Conservation (phyloP, 2,329 filamentous ascomycete species). For the Ramularia collo-cygni region DNA sequence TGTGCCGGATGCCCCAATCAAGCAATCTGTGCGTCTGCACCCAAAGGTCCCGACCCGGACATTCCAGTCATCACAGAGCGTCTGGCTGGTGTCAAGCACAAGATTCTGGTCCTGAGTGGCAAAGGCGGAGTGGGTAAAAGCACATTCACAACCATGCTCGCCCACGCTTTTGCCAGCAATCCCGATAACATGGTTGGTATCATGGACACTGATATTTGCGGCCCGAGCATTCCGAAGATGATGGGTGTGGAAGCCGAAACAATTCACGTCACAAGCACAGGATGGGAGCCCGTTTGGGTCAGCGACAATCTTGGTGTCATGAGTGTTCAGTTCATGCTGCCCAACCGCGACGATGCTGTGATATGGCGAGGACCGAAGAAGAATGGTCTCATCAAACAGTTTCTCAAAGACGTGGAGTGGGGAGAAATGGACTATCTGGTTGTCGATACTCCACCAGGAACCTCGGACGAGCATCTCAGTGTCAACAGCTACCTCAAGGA, state of each 20-base stretch:
- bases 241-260: constrained; percentile 93
- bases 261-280: constrained; percentile 80
- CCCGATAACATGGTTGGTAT: constrained; percentile 75
- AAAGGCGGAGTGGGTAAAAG: constrained; percentile 97
- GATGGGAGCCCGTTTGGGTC: constrained; percentile 95
- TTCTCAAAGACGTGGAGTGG: constrained; percentile 97
- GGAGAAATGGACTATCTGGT: constrained; percentile 88
- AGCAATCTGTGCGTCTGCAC: constrained; percentile 84
- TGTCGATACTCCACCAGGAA: constrained; percentile 92
- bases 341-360: constrained; percentile 84
- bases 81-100: constrained; percentile 75
- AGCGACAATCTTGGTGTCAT: constrained; percentile 90
- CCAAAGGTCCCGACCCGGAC: constrained; percentile 93
- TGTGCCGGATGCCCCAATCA: constrained; percentile 96
- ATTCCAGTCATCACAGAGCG: constrained; percentile 81
- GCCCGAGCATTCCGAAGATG: constrained; percentile 96
- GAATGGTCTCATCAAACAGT: constrained; percentile 96
- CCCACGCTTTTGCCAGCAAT: constrained; percentile 81
- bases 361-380: constrained; percentile 99
- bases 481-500: constrained; percentile 90
- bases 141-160: constrained; percentile 82
- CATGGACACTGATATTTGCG: constrained; percentile 98
- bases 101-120: constrained; percentile 84
- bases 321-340: constrained; percentile 98
- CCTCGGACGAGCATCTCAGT: constrained; percentile 88